These are phyloP conservation scores for Myxozyma mucilagina DNA, from an alignment of 805 yeast species.

Conservation along the genomic window DNA sequence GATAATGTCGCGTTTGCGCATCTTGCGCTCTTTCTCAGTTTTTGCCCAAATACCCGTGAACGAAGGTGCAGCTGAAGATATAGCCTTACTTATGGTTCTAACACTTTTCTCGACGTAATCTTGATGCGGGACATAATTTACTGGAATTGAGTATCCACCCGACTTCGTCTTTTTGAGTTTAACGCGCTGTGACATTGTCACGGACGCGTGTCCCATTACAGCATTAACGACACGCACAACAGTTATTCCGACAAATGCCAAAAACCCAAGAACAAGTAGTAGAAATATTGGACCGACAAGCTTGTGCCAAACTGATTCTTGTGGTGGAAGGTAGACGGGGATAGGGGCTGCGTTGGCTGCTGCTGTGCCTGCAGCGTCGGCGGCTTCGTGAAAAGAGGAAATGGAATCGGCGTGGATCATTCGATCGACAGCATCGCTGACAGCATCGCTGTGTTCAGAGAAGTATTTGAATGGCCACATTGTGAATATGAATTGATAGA, in stretches of 20 bases:
- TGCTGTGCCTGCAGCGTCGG: constrained; percentile 1
- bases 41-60: not conserved
- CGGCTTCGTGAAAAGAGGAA: constrained; percentile 1
- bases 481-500: not conserved
- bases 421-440: too few species aligned
- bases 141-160: constrained; percentile 1
- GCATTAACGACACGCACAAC: not conserved
- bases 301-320: not conserved
- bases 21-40: not conserved
- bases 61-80: not conserved
- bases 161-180: not conserved
- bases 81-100: not conserved
- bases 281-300: not conserved
- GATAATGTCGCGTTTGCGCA: constrained; percentile 2
- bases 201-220: constrained; percentile 1
- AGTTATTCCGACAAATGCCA: not conserved
- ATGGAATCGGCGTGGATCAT: not conserved
- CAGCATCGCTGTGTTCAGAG: not conserved
- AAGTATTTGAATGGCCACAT: constrained; percentile 3
- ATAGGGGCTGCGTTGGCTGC: constrained; percentile 3
- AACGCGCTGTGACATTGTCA: not conserved
- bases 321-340: not conserved
- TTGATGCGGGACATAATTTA: constrained; percentile 9
- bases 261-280: not conserved
- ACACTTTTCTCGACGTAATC: constrained; percentile 7